phyloP scores from a whole-genome alignment of 495 filamentous ascomycete species.

The Tuber brumale region DNA sequence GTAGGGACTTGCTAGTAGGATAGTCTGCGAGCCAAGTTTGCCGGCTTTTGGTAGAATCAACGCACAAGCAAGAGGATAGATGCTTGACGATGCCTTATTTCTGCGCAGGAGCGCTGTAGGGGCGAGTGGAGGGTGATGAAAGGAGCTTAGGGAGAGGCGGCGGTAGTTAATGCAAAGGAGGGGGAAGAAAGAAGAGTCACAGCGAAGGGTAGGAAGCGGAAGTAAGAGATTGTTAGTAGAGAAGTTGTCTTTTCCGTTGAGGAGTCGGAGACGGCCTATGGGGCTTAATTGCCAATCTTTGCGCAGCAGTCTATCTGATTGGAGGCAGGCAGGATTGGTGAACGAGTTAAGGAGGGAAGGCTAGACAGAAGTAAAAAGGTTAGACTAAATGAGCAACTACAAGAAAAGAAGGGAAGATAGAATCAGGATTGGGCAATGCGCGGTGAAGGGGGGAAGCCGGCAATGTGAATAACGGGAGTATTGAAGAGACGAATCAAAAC shows the following conservation, averaged over 20 bases:
- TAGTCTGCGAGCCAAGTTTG: constrained; percentile 34
- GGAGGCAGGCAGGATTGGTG: constrained; percentile 30
- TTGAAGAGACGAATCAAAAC: constrained; percentile 38
- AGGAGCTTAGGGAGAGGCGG: constrained; percentile 37
- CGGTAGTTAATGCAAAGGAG: constrained; percentile 27
- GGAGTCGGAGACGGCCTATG: constrained; percentile 28
- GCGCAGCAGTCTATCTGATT: constrained; percentile 28
- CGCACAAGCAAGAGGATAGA: constrained; percentile 19
- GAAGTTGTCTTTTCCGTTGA: constrained; percentile 25
- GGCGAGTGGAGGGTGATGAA: constrained; percentile 42
- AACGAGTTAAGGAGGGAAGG: constrained; percentile 36
- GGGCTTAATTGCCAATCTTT: constrained; percentile 36
- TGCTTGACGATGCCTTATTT: constrained; percentile 26
- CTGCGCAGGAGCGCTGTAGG: constrained; percentile 25
- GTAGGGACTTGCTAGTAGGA: constrained; percentile 9
- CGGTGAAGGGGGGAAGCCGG: constrained; percentile 28
- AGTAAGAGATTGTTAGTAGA: constrained; percentile 37
- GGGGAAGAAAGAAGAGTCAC: constrained; percentile 37
- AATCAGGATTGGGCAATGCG: constrained; percentile 34
- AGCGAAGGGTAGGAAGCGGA: constrained; percentile 38
- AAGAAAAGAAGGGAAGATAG: constrained; percentile 24
- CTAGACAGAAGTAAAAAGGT: constrained; percentile 31
- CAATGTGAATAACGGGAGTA: constrained; percentile 36
- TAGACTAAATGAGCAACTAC: constrained; percentile 13
- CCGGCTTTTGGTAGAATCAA: constrained; percentile 32